Evolutionary conservation across 805 yeast genomes (phyloP).

Genomic region (Allodekkera sacchari): DNA sequence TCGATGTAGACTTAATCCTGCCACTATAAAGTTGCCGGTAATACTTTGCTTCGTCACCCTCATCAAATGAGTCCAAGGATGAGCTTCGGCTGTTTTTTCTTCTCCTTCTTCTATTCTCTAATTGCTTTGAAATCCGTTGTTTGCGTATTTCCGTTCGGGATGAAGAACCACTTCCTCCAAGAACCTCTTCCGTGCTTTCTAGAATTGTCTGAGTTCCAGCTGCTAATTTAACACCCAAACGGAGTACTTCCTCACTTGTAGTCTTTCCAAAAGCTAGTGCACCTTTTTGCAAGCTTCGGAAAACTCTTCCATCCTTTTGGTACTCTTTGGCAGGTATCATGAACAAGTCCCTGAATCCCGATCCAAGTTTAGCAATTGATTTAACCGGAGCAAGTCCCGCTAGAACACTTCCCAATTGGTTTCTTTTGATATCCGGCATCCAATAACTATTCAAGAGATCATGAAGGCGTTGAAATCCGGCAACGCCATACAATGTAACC

Average conservation of each 20-base stretch:
- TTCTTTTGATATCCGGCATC: conserved; percentile 81
- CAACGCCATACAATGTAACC: conserved; percentile 61
- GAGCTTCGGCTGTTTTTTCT: conserved; percentile 13
- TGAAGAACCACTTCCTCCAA: conserved; percentile 67
- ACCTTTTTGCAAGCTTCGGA: conserved; percentile 68
- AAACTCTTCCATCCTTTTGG: conserved; percentile 58
- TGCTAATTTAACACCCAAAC: conserved; percentile 76
- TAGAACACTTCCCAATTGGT: conserved; percentile 72
- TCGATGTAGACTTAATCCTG: too few species aligned
- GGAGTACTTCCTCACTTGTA: conserved; percentile 72
- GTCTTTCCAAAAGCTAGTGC: conserved; percentile 64
- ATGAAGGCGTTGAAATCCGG: conserved; percentile 61
- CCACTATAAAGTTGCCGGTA: conserved; percentile 4
- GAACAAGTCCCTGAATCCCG: conserved; percentile 67
- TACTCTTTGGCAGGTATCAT: conserved; percentile 71
- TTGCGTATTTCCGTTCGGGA: conserved; percentile 11
- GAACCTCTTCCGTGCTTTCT: conserved; percentile 69
- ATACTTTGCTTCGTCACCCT: conserved; percentile 14
- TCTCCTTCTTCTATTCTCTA: conserved; percentile 4
- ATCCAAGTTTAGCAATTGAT: conserved; percentile 68
- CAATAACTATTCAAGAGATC: conserved; percentile 56
- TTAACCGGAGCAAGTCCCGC: conserved; percentile 80
- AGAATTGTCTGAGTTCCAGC: conserved; percentile 79
- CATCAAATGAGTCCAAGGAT: conserved; percentile 21
- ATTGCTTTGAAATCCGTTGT: neutral